phyloP scores from a whole-genome alignment of 1,284 basidiomycete genomes.

The Meira miltonrushii region DNA sequence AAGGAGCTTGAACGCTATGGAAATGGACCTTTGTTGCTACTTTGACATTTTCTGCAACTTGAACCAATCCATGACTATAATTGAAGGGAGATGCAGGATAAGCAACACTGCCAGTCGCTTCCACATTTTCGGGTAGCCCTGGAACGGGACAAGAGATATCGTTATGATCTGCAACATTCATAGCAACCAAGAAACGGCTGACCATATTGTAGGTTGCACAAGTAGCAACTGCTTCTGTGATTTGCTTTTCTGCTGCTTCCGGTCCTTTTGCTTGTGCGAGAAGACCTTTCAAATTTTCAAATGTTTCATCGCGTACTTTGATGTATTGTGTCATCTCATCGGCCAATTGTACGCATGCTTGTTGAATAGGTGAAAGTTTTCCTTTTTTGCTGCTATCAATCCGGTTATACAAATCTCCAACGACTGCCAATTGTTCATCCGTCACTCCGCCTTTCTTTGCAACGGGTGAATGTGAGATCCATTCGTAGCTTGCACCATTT shows the following conservation, averaged over 20 bases:
- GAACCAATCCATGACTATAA: constrained; percentile 23
- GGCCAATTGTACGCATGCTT: constrained; percentile 53
- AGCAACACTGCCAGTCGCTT: constrained; percentile 16
- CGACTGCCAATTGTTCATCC: constrained; percentile 50
- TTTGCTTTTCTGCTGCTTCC: constrained; percentile 38
- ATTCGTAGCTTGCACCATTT: constrained; percentile 55
- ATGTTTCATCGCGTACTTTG: constrained; percentile 42
- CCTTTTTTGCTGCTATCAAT: not conserved
- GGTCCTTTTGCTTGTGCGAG: constrained; percentile 41
- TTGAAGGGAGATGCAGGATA: constrained; percentile 11
- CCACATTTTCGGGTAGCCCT: constrained; percentile 13
- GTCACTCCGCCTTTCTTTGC: constrained; percentile 53
- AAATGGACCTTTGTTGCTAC: constrained; percentile 38
- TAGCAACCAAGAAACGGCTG: constrained; percentile 54
- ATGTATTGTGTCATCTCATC: constrained; percentile 53
- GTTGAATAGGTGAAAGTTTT: constrained; percentile 27
- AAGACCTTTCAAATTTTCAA: constrained; percentile 30
- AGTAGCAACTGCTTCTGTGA: constrained; percentile 54
- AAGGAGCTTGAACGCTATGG: constrained; percentile 38
- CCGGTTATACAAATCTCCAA: constrained; percentile 48
- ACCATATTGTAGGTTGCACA: constrained; percentile 56
- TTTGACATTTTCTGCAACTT: constrained; percentile 27
- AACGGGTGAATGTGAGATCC: constrained; percentile 54
- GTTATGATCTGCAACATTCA: constrained; percentile 54
- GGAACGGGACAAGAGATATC: constrained; percentile 17